Conservation (phyloP, 176 grass and related monocot genomes). For the Aegilops bicornis region DNA sequence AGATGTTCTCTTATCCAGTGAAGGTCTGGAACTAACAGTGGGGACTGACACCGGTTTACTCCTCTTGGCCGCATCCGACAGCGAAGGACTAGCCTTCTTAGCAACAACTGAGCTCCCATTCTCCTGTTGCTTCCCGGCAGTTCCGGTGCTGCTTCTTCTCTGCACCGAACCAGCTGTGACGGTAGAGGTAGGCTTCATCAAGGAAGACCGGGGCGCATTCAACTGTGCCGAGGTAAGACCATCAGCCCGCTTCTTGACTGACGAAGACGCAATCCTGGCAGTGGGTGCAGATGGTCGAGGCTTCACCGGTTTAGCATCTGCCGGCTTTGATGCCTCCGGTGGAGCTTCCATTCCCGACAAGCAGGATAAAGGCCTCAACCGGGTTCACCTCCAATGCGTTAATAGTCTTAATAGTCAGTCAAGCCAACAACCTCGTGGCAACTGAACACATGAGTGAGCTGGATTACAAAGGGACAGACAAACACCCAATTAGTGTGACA, state of each 20-base stretch:
- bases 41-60: conserved; percentile 30
- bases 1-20: conserved; percentile 40
- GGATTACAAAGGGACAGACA: neutral
- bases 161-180: conserved; percentile 13
- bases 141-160: conserved; percentile 60
- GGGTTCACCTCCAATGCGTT: neutral
- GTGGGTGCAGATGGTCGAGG: conserved; percentile 4
- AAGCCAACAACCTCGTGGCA: neutral
- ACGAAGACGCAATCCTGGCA: conserved; percentile 35
- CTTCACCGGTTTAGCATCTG: conserved; percentile 33
- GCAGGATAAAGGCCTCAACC: neutral
- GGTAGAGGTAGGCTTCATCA: conserved; percentile 25
- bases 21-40: conserved; percentile 33
- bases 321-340: conserved; percentile 8
- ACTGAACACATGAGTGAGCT: conserved; percentile 24
- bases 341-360: conserved; percentile 45
- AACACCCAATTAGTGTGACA: neutral
- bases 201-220: conserved; percentile 21
- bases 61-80: conserved; percentile 58
- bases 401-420: neutral
- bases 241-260: conserved; percentile 38
- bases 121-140: conserved; percentile 32
- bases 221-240: neutral
- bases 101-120: conserved; percentile 37
- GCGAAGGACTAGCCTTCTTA: conserved; percentile 47